Evolutionary conservation across 1,284 basidiomycete genomes (phyloP), one percentile per base, ranked within the genome.

Genomic region (Singerocomus inundabilis): DNA sequence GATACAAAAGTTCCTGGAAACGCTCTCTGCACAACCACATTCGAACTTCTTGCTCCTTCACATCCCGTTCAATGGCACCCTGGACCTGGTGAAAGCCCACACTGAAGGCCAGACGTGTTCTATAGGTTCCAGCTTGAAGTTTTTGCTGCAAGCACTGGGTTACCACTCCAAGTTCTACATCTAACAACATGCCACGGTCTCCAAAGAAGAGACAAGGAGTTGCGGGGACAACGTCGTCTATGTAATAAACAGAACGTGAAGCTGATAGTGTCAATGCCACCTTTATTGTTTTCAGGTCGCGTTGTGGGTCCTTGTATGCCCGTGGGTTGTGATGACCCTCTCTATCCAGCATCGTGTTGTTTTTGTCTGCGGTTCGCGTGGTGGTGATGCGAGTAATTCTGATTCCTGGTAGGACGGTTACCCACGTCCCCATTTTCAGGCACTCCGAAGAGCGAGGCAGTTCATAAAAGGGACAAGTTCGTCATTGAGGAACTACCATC

Each of bases 261-360:
- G 42, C 40, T 24, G 38, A 39, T n/a, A 26, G 26, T 8, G 24
- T 47, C 6, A 11, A 31, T 6, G 25, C 41, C 32, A 31, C 21
- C 31, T 40, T 45, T 57, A 46, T 61, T 63, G 48, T 63, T 37
- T 37, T 57, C 44, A 41, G 42, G 58, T 61, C 25, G 39, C 34
- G 4, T 1, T 59, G 59, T 63, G 48, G 60, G 60, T 52, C 62
- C 48, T n/a, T 59, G 61, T 65, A 10, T 56, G 59, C 57, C 59
- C 63, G 36, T 24, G 35, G 21, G 31, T 43, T 13, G 30, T 29
- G 16, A 13, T 40, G 12, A 12, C 13, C 13, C 25, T 48, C 41
- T 26, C 21, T 30, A 6, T 37, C 41, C 16, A 31, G 9, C 29
- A 21, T 36, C 47, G n/a, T n/a, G n/a, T 59, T 51, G 55, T 56